A percentile compares a stretch with the other conserved stretches of the same genome.
Conservation (phyloP, 257 asterid species). For the Striga asiatica region DNA sequence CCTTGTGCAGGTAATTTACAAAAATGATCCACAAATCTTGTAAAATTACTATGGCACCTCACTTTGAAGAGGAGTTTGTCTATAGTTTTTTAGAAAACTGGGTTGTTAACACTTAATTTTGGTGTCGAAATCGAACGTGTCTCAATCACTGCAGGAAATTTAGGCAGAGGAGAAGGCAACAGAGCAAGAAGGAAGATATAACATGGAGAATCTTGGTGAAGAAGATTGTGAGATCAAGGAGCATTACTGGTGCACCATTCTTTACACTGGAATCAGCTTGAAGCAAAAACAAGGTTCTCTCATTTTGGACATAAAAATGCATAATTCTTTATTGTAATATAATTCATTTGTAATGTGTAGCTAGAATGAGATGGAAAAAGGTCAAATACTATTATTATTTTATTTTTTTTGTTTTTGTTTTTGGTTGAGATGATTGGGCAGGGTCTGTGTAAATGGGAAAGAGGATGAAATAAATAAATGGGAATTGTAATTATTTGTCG, state of each 20-base stretch:
- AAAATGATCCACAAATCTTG: neutral
- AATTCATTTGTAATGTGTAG: too few species aligned
- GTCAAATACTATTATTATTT: too few species aligned
- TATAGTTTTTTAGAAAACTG: neutral
- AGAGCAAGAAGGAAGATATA: constrained; percentile 57
- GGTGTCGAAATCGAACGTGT: too few species aligned
- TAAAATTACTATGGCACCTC: neutral
- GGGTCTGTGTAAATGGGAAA: too few species aligned
- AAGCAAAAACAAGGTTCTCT: neutral
- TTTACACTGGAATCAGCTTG: constrained; percentile 46
- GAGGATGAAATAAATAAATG: too few species aligned
- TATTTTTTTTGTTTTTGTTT: too few species aligned
- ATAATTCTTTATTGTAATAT: neutral
- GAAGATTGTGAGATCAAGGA: constrained; percentile 76
- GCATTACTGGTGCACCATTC: constrained; percentile 68
- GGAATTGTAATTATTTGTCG: too few species aligned
- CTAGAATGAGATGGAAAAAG: too few species aligned
- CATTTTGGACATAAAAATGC: constrained; percentile 2
- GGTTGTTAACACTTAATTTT: too few species aligned
- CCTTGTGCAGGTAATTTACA: constrained; percentile 55
- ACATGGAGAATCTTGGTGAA: constrained; percentile 77
- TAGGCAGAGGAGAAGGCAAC: constrained; percentile 44
- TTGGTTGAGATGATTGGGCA: too few species aligned
- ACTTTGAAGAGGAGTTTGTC: neutral
- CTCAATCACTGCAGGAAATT: constrained; percentile 31